Evolutionary conservation across 352 stramenopile species (phyloP).

Genomic region (Aphanomyces stellatus): DNA sequence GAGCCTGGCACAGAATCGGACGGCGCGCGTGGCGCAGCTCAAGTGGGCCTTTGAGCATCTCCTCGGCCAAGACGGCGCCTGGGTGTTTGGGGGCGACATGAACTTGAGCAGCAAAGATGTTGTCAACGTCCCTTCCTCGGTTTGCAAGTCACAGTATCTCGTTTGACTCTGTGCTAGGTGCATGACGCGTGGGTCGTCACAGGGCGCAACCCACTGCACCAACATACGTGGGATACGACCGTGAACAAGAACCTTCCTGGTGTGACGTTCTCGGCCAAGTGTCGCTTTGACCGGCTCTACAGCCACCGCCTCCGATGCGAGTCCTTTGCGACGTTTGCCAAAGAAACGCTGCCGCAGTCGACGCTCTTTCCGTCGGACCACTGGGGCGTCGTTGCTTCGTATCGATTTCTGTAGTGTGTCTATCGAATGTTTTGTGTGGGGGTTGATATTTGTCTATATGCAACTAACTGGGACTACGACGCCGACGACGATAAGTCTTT

Average conservation of each 20-base stretch:
- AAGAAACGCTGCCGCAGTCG: background rate
- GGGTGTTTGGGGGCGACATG: constrained; percentile 20
- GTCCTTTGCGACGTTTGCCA: constrained; percentile 15
- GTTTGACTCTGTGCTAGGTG: background rate
- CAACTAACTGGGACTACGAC: background rate
- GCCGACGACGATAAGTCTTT: background rate
- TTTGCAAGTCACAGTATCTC: background rate
- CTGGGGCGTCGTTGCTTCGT: constrained; percentile 10
- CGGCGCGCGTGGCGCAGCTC: background rate
- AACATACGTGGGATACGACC: constrained; percentile 18
- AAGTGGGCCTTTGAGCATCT: constrained; percentile 13
- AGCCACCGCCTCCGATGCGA: background rate
- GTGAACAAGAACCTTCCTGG: constrained; percentile 18
- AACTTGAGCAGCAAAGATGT: constrained; percentile 18
- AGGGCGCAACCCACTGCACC: background rate
- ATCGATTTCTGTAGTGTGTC: too few species aligned
- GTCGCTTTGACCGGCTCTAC: constrained; percentile 16
- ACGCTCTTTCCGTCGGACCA: constrained; percentile 17
- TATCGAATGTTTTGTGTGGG: too few species aligned
- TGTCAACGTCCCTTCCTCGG: background rate
- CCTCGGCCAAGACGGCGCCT: background rate
- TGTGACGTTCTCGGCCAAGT: constrained; percentile 9
- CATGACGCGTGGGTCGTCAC: constrained; percentile 10
- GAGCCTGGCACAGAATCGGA: background rate
- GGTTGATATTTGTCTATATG: background rate